phyloP scores from a whole-genome alignment of 176 grass and related monocot genomes.

The Hsuehochloa calcarea region DNA sequence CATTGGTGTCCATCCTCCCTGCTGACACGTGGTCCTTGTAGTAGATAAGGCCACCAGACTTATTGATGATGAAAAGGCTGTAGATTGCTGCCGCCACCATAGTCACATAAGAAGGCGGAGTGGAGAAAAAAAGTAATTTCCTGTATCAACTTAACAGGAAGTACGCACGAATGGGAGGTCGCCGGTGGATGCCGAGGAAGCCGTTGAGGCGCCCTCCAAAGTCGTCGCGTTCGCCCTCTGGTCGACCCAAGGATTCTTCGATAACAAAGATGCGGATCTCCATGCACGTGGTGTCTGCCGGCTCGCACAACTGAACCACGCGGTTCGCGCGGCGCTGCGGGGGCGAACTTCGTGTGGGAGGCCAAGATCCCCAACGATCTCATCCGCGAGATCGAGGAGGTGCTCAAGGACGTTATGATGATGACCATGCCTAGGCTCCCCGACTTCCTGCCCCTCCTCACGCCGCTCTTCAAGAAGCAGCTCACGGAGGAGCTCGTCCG shows the following conservation, averaged over 20 bases:
- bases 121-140: neutral
- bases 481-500: conserved; percentile 53
- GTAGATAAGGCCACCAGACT: conserved; percentile 27
- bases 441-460: conserved; percentile 80
- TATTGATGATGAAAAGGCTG: conserved; percentile 96
- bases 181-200: too few species aligned
- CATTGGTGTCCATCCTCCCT: too few species aligned
- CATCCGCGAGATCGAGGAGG: conserved; percentile 80
- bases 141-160: conserved; percentile 10
- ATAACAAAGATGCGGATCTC: too few species aligned
- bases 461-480: conserved; percentile 74
- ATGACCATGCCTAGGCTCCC: conserved; percentile 78
- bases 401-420: conserved; percentile 98
- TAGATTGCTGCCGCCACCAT: conserved; percentile 73
- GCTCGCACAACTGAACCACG: too few species aligned
- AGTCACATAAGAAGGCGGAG: neutral
- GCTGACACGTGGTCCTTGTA: too few species aligned
- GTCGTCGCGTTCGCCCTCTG: too few species aligned
- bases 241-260: too few species aligned
- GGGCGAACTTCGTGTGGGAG: too few species aligned
- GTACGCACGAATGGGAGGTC: too few species aligned
- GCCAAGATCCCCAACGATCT: conserved; percentile 73
- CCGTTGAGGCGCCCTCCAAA: too few species aligned
- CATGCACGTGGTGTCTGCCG: too few species aligned
- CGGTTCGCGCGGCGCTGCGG: too few species aligned